Conservation (phyloP, 2,329 filamentous ascomycete species). For the Exophiala aquamarina region DNA sequence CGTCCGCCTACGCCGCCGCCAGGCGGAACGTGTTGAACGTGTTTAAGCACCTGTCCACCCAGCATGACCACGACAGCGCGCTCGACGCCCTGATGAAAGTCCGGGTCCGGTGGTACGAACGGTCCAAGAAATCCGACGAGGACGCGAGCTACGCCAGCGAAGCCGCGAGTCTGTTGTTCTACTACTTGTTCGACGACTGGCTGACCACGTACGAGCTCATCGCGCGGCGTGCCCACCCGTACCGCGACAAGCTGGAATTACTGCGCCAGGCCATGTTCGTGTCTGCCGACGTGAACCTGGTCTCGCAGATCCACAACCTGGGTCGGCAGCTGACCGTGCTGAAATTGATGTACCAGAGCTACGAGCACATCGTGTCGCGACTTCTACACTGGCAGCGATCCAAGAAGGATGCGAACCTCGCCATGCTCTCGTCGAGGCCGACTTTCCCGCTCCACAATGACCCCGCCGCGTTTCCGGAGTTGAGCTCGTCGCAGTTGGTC, state of each 20-base stretch:
- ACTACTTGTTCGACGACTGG: slow-evolving; percentile 69
- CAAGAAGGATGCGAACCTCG: slow-evolving; percentile 3
- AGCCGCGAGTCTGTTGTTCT: slow-evolving; percentile 62
- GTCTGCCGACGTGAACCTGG: slow-evolving; percentile 44
- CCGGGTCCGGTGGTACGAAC: slow-evolving; percentile 40
- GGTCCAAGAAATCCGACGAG: slow-evolving; percentile 2
- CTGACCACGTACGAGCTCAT: slow-evolving; percentile 62
- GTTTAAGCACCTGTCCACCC: slow-evolving; percentile 60
- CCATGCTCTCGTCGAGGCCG: neutral
- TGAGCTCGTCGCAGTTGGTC: slow-evolving; percentile 4
- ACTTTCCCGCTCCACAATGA: neutral
- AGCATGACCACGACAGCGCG: slow-evolving; percentile 47
- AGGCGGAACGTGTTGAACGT: slow-evolving; percentile 62
- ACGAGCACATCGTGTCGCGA: slow-evolving; percentile 62
- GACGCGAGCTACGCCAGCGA: slow-evolving; percentile 40
- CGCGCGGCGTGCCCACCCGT: slow-evolving; percentile 55
- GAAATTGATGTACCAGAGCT: slow-evolving; percentile 62
- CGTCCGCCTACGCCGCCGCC: slow-evolving; percentile 45
- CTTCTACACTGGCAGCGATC: slow-evolving; percentile 53
- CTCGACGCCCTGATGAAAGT: slow-evolving; percentile 52
- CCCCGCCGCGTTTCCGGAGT: neutral
- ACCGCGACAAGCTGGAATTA: slow-evolving; percentile 48
- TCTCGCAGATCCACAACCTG: slow-evolving; percentile 58
- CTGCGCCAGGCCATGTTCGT: slow-evolving; percentile 58
- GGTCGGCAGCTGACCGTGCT: slow-evolving; percentile 62